Conservation (phyloP, 352 stramenopile species). For the Phytophthora hybrid region DNA sequence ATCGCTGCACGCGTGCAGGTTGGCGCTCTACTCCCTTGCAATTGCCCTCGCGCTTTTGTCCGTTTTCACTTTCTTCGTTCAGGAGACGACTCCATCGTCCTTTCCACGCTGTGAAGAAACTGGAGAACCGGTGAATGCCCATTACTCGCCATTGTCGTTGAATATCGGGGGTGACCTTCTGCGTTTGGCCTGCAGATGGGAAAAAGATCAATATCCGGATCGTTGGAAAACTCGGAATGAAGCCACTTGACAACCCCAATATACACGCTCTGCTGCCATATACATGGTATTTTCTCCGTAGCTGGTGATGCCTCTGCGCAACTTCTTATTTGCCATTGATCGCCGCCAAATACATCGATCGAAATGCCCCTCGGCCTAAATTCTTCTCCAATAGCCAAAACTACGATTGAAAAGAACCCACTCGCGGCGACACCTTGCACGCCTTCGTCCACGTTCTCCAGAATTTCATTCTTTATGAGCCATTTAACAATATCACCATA, state of each 20-base stretch:
- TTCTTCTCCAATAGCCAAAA: constrained; percentile 30
- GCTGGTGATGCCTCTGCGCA: constrained; percentile 21
- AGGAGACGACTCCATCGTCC: constrained; percentile 23
- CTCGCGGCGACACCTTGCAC: constrained; percentile 25
- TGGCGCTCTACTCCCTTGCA: constrained; percentile 3
- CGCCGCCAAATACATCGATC: constrained; percentile 30
- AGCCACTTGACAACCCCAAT: constrained; percentile 42
- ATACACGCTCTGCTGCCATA: constrained; percentile 27
- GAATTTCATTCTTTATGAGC: constrained; percentile 30
- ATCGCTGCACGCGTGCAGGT: constrained; percentile 43
- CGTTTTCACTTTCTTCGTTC: constrained; percentile 27
- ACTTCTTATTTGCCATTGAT: constrained; percentile 38
- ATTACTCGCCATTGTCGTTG: constrained; percentile 29
- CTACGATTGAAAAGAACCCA: constrained; percentile 22
- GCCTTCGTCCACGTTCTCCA: constrained; percentile 36
- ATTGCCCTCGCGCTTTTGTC: background rate
- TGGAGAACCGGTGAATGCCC: constrained; percentile 34
- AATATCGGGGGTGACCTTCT: constrained; percentile 14
- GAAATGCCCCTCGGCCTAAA: constrained; percentile 25
- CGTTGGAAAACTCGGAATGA: constrained; percentile 17
- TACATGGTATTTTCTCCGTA: constrained; percentile 35
- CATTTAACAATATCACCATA: constrained; percentile 43
- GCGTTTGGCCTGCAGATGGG: constrained; percentile 18
- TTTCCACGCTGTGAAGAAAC: constrained; percentile 34
- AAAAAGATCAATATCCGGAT: constrained; percentile 28